These are phyloP conservation scores for Penicillium sp. DNA, from an alignment of 2,329 filamentous ascomycete genomes.

Conservation along the genomic window DNA sequence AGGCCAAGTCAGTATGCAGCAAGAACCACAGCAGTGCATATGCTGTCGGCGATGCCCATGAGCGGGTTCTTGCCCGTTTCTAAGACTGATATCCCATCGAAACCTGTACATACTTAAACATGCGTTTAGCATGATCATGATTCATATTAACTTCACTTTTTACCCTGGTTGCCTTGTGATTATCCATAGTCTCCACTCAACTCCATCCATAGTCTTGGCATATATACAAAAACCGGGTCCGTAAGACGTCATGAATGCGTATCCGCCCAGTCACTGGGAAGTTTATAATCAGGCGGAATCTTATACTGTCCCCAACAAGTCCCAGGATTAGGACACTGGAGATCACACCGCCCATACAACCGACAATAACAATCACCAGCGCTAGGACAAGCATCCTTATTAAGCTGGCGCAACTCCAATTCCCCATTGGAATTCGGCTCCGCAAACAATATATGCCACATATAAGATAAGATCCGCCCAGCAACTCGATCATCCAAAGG, in stretches of 20 bases:
- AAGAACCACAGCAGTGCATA: slow-evolving; percentile 69
- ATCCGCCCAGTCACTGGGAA: slow-evolving; percentile 38
- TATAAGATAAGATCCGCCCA: slow-evolving; percentile 50
- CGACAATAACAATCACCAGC: slow-evolving; percentile 48
- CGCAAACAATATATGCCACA: slow-evolving; percentile 53
- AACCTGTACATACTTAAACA: slow-evolving; percentile 9
- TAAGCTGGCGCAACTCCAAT: slow-evolving; percentile 40
- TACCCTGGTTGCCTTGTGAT: neutral
- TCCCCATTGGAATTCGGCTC: slow-evolving; percentile 19
- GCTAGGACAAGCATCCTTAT: slow-evolving; percentile 37
- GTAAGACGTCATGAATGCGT: slow-evolving; percentile 23
- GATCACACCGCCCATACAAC: slow-evolving; percentile 44
- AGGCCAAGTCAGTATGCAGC: slow-evolving; percentile 68
- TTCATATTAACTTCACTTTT: neutral
- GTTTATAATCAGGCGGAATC: slow-evolving; percentile 37
- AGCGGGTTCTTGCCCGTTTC: slow-evolving; percentile 73
- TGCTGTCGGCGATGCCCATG: slow-evolving; percentile 73
- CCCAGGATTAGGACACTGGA: slow-evolving; percentile 33
- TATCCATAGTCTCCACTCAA: no score
- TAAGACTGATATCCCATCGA: slow-evolving; percentile 22
- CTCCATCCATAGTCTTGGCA: neutral
- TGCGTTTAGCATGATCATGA: slow-evolving; percentile 13
- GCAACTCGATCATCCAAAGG: slow-evolving; percentile 45
- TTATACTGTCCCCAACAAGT: slow-evolving; percentile 43
- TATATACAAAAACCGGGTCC: neutral